Evolutionary conservation across 2,329 filamentous ascomycete genomes (phyloP), one percentile per base, ranked within the genome.

Genomic region (Ceratocystis ficicola): DNA sequence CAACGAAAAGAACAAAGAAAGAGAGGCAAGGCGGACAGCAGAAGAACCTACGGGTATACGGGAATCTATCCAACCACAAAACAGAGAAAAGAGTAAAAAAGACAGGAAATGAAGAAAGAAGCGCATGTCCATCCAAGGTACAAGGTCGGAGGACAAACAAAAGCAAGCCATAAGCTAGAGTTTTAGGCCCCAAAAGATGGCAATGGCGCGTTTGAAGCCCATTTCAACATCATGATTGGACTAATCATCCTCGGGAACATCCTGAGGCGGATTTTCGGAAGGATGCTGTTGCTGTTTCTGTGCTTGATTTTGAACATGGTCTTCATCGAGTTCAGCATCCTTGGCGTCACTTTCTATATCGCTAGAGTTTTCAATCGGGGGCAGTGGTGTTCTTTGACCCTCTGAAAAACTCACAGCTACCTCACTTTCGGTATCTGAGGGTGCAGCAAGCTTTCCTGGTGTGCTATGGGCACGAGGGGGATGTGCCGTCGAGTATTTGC

Each of bases 341-440:
- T 52, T 62, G 22, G 62, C 64, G 15, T 65, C 48, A n/a, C n/a
- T n/a, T 68, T 44, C 69, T 52, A 72, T 66, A 3, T 70, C 71
- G 44, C 72, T 72, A 1, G 70, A 73, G 32, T 71, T 76, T 61
- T 80, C 80, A 44, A 82, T 78, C 0, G 78, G 79, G 8, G 81
- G 79, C 20, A 85, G 73, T 0, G 83, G 82, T 17, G 82, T 83
- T 65, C 79, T 77, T 30, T 79, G 76, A 1, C 82, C 83, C 17
- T 86, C 84, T 0, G 82, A 85, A 68, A 84, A 80, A 72, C 83
- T 86, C 17, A 83, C 71, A 0, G 82, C 83, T 3, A 77, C 79
- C 68, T 86, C 84, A 68, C 82, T 85, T 69, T 85, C 84, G 8
- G 81, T 81, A 66, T 84, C 83, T 1, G 79, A 82, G 1, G 79